These are phyloP conservation scores for Orbilia ellipsospora DNA, from an alignment of 2,329 filamentous ascomycete species.

Conservation along the genomic window DNA sequence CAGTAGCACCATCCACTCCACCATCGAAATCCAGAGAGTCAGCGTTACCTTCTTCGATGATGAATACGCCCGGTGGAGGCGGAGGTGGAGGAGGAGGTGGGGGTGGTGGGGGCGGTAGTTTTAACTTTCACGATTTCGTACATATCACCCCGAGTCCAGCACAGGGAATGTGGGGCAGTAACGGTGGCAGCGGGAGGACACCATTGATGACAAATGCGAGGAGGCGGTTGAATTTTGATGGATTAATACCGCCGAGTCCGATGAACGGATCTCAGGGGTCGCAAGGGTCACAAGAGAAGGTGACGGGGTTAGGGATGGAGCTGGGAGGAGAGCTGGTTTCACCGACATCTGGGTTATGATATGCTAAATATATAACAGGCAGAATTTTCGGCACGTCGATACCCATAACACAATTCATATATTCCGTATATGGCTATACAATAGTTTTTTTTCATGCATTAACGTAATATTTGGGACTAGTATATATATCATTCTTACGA, in stretches of 20 bases:
- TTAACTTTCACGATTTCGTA: constrained; percentile 96
- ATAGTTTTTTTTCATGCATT: neutral
- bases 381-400: no score
- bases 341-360: constrained; percentile 47
- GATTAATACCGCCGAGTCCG: constrained; percentile 68
- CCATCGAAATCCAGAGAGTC: constrained; percentile 67
- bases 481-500: neutral
- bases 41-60: constrained; percentile 83
- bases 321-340: constrained; percentile 54
- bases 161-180: constrained; percentile 77
- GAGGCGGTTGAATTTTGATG: constrained; percentile 84
- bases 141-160: constrained; percentile 97
- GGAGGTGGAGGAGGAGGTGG: constrained; percentile 79
- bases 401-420: no score
- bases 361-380: neutral
- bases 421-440: no score
- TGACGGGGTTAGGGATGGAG: constrained; percentile 43
- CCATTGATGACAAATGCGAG: constrained; percentile 74
- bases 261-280: constrained; percentile 46
- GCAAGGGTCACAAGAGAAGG: constrained; percentile 46
- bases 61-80: constrained; percentile 79
- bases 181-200: constrained; percentile 67
- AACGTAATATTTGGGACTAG: neutral
- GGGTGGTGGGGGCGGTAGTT: constrained; percentile 66
- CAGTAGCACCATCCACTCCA: constrained; percentile 62